phyloP scores from a whole-genome alignment of 257 asterid genomes.

The Voacanga thouarsii region DNA sequence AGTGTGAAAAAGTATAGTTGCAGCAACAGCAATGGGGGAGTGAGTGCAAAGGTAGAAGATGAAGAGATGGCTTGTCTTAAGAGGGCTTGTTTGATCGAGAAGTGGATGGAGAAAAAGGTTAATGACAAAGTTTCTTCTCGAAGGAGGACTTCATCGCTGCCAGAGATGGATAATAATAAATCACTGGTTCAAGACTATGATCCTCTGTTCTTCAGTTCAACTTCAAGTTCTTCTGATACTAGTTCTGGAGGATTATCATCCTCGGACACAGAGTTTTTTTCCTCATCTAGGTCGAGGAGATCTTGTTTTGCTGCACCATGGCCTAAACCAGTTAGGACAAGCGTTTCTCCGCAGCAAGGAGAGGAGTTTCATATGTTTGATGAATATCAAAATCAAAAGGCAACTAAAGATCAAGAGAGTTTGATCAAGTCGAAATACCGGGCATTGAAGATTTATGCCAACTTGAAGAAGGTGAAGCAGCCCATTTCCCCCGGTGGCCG shows the following conservation, averaged over 20 bases:
- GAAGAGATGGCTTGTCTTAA: conserved; percentile 29
- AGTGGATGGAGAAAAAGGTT: conserved; percentile 55
- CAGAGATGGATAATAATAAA: conserved; percentile 25
- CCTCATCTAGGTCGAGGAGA: conserved; percentile 14
- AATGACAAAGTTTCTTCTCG: conserved; percentile 16
- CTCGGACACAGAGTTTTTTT: conserved; percentile 60
- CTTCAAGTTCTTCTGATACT: conserved; percentile 64
- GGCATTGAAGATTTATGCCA: conserved; percentile 58
- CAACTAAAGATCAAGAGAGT: conserved; percentile 19
- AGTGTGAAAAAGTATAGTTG: conserved; percentile 16
- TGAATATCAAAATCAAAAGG: conserved; percentile 17
- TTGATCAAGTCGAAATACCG: conserved; percentile 46
- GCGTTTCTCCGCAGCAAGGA: conserved; percentile 3
- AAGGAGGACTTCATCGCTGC: conserved; percentile 22
- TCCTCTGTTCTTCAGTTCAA: conserved; percentile 63
- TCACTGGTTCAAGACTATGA: conserved; percentile 39
- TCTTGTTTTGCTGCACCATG: conserved; percentile 7
- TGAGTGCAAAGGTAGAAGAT: conserved; percentile 22
- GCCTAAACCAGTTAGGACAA: conserved; percentile 13
- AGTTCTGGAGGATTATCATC: conserved; percentile 81
- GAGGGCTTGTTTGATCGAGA: conserved; percentile 53
- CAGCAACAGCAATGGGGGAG: conserved; percentile 5
- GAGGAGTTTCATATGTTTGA: conserved; percentile 23
- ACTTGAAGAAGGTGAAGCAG: conserved; percentile 66
- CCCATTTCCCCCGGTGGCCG: conserved; percentile 83